Evolutionary conservation across 441 rosid species (phyloP), one percentile per base, ranked within the genome.

Genomic region (Brassica hybrid): DNA sequence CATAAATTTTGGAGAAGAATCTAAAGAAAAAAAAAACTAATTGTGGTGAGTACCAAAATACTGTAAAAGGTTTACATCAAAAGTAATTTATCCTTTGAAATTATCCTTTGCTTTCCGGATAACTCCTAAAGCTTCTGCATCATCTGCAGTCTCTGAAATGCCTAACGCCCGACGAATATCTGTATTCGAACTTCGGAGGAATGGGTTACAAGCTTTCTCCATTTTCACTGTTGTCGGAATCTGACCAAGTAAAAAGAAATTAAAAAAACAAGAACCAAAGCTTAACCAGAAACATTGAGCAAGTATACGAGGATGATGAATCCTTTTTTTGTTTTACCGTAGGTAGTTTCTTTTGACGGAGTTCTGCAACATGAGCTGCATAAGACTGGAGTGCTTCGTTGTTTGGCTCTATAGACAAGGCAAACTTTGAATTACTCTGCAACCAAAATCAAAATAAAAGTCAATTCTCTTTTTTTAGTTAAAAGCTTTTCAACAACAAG

Each of bases 351-450:
- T 92, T 94, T 87, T 79, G 87, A 61, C 89, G 87, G 67, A 89
- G 93, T 23, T 89, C 90, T 21, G 89, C 87, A 34, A 93, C 88
- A 60, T 86, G 86, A 58, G 91, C 89, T 79, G 93, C 89, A 86
- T 94, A 91, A 18, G 93, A 84, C 84, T 83, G 86, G 69, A 94
- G 93, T 23, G 85, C 87, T 79, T 90, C 89, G 62, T 90, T 94
- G 73, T 87, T 89, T 73, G 97, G 97, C 81, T 94, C 98, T 58
- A 93, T 77, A 9, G 98, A 91, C 82, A 95, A 66, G 10, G 98
- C 99, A 80, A 95, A 95, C 85, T 91, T 93, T 25, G 97, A 84
- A 78, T 91, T 94, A 83, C 98, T 89, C 99, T 94, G 97, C 58
- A 60, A 19, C n/a, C 9, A 75, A 83, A 66, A 45, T 70, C 21